phyloP scores from a whole-genome alignment of 305 asterid species.

The Fraxinus sp. region DNA sequence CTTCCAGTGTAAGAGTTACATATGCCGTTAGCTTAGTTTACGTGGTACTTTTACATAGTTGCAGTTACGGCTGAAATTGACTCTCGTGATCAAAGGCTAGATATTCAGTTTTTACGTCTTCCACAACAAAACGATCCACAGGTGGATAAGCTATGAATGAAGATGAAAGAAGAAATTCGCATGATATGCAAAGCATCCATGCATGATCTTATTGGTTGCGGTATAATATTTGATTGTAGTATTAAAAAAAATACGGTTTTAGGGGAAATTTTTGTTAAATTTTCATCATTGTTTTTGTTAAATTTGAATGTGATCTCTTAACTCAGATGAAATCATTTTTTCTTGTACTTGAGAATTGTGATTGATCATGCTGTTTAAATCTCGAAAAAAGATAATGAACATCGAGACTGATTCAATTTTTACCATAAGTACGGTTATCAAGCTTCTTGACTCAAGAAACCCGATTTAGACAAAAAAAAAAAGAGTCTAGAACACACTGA shows the following conservation, averaged over 20 bases:
- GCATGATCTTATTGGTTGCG: constrained; percentile 31
- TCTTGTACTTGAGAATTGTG: neutral
- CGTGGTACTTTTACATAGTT: constrained; percentile 29
- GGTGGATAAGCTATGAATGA: constrained; percentile 23
- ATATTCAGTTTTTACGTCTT: constrained; percentile 5
- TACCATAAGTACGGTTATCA: neutral
- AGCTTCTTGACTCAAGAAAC: neutral
- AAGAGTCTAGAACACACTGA: neutral
- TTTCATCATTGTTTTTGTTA: constrained; percentile 23
- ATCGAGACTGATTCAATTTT: neutral
- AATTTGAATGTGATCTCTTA: neutral
- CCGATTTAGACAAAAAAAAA: neutral
- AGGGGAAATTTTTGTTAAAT: constrained; percentile 8
- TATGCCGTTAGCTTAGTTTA: neutral
- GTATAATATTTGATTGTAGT: neutral
- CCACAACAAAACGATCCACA: constrained; percentile 7
- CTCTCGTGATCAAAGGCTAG: neutral
- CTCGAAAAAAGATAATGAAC: neutral
- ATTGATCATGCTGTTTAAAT: neutral
- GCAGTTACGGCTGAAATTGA: constrained; percentile 31
- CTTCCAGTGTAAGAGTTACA: constrained; percentile 29
- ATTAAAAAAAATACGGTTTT: neutral
- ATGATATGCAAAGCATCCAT: constrained; percentile 37
- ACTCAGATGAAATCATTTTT: neutral
- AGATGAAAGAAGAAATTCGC: constrained; percentile 31